These are phyloP conservation scores for Globisporangium middletonii DNA, from an alignment of 352 stramenopile species.

Conservation along the genomic window DNA sequence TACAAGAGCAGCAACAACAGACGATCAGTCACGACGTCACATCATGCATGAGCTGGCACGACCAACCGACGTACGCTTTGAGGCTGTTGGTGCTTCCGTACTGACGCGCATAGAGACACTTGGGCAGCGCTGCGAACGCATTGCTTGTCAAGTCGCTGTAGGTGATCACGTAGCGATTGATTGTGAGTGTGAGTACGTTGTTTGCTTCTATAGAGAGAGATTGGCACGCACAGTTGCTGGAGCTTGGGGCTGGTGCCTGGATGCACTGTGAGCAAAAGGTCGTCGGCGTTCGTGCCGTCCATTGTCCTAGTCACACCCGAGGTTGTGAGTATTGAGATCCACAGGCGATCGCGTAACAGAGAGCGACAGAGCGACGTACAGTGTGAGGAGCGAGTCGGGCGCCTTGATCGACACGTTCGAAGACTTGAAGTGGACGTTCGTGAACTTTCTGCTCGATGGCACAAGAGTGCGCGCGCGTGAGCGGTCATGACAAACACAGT, in stretches of 20 bases:
- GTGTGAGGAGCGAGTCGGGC: slow-evolving; percentile 12
- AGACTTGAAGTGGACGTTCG: slow-evolving; percentile 19
- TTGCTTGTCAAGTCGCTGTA: slow-evolving; percentile 18
- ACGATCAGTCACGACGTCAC: not conserved
- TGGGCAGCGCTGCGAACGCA: slow-evolving; percentile 19
- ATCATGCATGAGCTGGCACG: not conserved
- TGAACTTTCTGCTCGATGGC: slow-evolving; percentile 13
- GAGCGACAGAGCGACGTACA: slow-evolving; percentile 17
- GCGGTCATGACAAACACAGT: not conserved
- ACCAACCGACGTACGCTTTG: slow-evolving; percentile 14
- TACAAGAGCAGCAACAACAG: not conserved
- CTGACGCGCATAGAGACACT: slow-evolving; percentile 23
- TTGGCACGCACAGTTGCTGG: slow-evolving; percentile 3
- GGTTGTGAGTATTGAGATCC: not conserved
- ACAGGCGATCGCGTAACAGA: not conserved
- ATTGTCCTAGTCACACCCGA: slow-evolving; percentile 11
- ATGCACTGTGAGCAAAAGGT: slow-evolving; percentile 11
- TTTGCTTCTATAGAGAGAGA: not conserved
- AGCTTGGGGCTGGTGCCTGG: slow-evolving; percentile 8
- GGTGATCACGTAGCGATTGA: not conserved
- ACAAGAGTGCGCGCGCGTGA: not conserved
- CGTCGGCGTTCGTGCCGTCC: slow-evolving; percentile 12
- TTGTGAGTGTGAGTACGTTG: not conserved
- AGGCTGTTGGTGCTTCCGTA: slow-evolving; percentile 12
- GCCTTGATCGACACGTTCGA: slow-evolving; percentile 10